Evolutionary conservation across 345 rosid species (phyloP).

Genomic region (Hypericum androsaemum): DNA sequence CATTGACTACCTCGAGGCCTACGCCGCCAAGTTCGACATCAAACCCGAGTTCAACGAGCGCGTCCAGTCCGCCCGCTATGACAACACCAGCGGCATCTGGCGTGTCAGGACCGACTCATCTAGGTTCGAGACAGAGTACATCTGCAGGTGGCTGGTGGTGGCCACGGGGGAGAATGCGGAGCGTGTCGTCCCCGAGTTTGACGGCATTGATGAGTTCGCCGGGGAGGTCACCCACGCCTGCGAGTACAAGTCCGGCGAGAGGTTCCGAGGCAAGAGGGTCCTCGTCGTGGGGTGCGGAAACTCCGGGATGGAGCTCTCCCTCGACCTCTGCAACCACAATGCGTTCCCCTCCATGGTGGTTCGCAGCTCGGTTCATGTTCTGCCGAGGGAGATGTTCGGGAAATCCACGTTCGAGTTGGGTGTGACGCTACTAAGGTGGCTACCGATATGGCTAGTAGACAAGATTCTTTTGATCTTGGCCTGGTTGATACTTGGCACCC

Average conservation of each 20-base stretch:
- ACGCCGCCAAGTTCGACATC: slow-evolving; percentile 51
- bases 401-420: slow-evolving; percentile 36
- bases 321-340: slow-evolving; percentile 65
- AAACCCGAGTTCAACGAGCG: slow-evolving; percentile 73
- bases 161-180: slow-evolving; percentile 97
- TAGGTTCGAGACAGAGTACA: slow-evolving; percentile 58
- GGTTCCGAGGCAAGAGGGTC: slow-evolving; percentile 51
- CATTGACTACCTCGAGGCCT: slow-evolving; percentile 61
- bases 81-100: slow-evolving; percentile 77
- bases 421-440: slow-evolving; percentile 42
- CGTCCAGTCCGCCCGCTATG: slow-evolving; percentile 69
- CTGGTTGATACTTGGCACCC: slow-evolving; percentile 42
- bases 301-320: slow-evolving; percentile 95
- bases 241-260: slow-evolving; percentile 73
- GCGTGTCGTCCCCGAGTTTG: slow-evolving; percentile 56
- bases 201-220: slow-evolving; percentile 52
- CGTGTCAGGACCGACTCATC: slow-evolving; percentile 50
- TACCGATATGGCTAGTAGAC: slow-evolving; percentile 72
- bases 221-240: slow-evolving; percentile 70
- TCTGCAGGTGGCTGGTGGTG: slow-evolving; percentile 89
- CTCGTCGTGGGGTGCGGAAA: slow-evolving; percentile 92
- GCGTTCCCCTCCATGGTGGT: slow-evolving; percentile 75
- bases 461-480: slow-evolving; percentile 49
- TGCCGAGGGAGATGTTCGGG: slow-evolving; percentile 19
- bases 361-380: slow-evolving; percentile 54